Conservation (phyloP, 805 yeast species). For the Suhomyces prunicola region DNA sequence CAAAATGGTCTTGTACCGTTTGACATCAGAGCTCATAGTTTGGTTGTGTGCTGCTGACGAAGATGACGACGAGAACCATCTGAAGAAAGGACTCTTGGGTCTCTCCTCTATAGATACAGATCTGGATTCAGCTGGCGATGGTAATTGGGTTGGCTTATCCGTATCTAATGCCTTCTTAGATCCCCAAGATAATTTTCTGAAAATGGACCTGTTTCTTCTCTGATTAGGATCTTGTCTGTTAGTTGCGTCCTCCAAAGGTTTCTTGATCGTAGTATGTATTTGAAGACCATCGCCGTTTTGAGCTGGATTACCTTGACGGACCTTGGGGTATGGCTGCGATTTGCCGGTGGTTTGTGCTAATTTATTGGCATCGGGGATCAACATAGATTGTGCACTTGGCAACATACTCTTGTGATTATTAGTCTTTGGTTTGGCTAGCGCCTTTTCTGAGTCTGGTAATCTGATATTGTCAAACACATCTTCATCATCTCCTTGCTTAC, state of each 20-base stretch:
- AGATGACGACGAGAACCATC: slow-evolving; percentile 42
- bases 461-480: slow-evolving; percentile 45
- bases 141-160: slow-evolving; percentile 21
- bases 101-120: slow-evolving; percentile 24
- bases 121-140: slow-evolving; percentile 35
- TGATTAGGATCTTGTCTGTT: slow-evolving; percentile 20
- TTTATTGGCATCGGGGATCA: slow-evolving; percentile 25
- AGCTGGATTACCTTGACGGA: slow-evolving; percentile 15
- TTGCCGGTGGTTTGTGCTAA: background rate
- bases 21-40: slow-evolving; percentile 25
- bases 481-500: slow-evolving; percentile 8
- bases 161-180: slow-evolving; percentile 35
- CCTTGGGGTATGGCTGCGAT: slow-evolving; percentile 20
- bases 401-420: slow-evolving; percentile 21
- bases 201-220: slow-evolving; percentile 37
- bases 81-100: slow-evolving; percentile 31
- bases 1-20: slow-evolving; percentile 37
- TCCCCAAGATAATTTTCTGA: slow-evolving; percentile 53
- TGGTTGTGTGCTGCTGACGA: slow-evolving; percentile 12
- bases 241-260: slow-evolving; percentile 37
- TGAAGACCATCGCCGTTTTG: slow-evolving; percentile 5
- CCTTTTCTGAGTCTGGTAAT: slow-evolving; percentile 38
- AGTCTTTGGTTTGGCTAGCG: background rate
- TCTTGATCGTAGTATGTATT: slow-evolving; percentile 9
- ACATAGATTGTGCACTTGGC: slow-evolving; percentile 37